Evolutionary conservation across 345 rosid genomes (phyloP).

Genomic region (Hibiscus trionum): DNA sequence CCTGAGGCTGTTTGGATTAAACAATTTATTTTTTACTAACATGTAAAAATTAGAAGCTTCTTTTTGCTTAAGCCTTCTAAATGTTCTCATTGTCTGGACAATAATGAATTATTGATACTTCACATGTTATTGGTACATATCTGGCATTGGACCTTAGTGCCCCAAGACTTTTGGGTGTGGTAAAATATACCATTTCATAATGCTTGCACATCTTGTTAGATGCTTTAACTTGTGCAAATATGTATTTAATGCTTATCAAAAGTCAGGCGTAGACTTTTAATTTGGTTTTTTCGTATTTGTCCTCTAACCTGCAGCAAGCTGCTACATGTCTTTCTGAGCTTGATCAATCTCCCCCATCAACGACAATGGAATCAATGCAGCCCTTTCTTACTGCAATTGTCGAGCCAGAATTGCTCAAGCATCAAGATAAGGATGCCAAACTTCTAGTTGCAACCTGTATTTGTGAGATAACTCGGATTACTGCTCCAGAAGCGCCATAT

Average conservation of each 20-base stretch:
- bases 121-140: neutral
- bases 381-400: constrained; percentile 75
- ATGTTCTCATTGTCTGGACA: neutral
- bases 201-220: neutral
- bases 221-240: neutral
- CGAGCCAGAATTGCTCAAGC: constrained; percentile 70
- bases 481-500: constrained; percentile 97
- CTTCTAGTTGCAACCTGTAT: constrained; percentile 92
- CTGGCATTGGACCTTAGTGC: neutral
- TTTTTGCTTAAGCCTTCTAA: neutral
- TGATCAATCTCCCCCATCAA: constrained; percentile 71
- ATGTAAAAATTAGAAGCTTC: neutral
- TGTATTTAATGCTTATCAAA: neutral
- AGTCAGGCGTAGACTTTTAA: neutral
- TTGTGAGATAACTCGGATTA: constrained; percentile 90
- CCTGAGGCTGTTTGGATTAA: neutral
- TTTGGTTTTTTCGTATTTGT: neutral
- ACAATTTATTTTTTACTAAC: neutral
- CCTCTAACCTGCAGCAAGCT: constrained; percentile 66
- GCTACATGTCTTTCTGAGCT: constrained; percentile 71
- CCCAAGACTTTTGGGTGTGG: neutral
- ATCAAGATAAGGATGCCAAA: constrained; percentile 89
- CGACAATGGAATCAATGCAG: constrained; percentile 63
- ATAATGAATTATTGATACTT: neutral
- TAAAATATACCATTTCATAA: neutral